phyloP scores from a whole-genome alignment of 225 moss, liverwort and hornwort genomes.

The Pleurozium schreberi region DNA sequence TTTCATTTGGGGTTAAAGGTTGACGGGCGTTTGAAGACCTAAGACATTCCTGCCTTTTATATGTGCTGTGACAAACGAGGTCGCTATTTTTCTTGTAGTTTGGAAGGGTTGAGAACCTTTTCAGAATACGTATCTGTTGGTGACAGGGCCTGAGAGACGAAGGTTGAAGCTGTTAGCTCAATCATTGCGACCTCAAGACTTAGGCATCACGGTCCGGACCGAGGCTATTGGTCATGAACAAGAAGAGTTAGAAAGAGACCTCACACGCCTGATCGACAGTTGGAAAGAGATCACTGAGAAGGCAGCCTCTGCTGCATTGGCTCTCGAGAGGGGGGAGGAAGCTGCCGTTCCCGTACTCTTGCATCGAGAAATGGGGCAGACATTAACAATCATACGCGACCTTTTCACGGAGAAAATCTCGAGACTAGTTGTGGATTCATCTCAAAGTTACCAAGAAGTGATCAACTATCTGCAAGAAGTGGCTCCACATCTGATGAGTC shows the following conservation, averaged over 20 bases:
- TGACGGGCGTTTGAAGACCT: background rate
- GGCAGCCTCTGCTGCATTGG: constrained; percentile 61
- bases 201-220: constrained; percentile 76
- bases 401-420: constrained; percentile 89
- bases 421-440: constrained; percentile 83
- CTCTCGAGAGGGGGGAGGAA: constrained; percentile 61
- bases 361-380: constrained; percentile 98
- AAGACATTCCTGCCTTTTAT: background rate
- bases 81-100: background rate
- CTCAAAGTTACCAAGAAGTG: constrained; percentile 92
- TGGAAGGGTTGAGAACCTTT: background rate
- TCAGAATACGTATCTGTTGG: background rate
- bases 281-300: constrained; percentile 82
- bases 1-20: background rate
- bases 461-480: constrained; percentile 85
- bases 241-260: constrained; percentile 84
- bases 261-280: constrained; percentile 61
- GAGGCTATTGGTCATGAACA: constrained; percentile 73
- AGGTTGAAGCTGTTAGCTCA: constrained; percentile 73
- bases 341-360: constrained; percentile 78
- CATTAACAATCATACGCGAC: constrained; percentile 75
- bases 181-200: constrained; percentile 57
- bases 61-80: background rate
- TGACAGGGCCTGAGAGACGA: constrained; percentile 87
- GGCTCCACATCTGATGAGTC: constrained; percentile 70